A percentile compares a stretch with the other conserved stretches of the same genome.
Evolutionary conservation across 2,329 filamentous ascomycete genomes (phyloP).

Genomic region (Paraconiothyrium sp.): DNA sequence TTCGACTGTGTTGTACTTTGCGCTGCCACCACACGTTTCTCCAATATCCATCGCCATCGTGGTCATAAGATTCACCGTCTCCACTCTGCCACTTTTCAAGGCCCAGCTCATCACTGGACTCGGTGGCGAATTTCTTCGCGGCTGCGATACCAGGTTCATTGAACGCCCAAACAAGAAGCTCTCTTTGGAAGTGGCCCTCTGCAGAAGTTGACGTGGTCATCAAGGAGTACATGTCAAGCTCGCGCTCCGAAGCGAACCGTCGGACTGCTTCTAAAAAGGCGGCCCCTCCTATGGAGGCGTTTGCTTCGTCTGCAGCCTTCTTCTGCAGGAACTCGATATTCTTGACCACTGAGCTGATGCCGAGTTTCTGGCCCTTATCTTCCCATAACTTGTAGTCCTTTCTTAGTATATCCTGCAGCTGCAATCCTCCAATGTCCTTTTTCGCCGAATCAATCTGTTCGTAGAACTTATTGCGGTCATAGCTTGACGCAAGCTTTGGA

Average conservation of each 20-base stretch:
- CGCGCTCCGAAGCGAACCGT: constrained; percentile 64
- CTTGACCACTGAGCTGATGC: constrained; percentile 73
- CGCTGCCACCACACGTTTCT: constrained; percentile 73
- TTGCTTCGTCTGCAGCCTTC: constrained; percentile 59
- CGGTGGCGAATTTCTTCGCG: constrained; percentile 64
- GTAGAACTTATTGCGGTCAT: constrained; percentile 67
- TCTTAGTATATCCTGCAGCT: constrained; percentile 72
- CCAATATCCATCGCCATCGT: constrained; percentile 53
- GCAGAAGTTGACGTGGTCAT: constrained; percentile 72
- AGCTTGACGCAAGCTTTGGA: constrained; percentile 51
- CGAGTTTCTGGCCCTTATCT: constrained; percentile 63
- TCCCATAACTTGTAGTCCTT: constrained; percentile 89
- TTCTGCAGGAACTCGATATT: constrained; percentile 67
- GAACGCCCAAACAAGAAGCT: constrained; percentile 74
- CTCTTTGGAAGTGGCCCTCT: constrained; percentile 67
- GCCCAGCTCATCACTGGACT: constrained; percentile 60
- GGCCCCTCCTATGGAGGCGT: constrained; percentile 33
- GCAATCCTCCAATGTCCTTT: constrained; percentile 69
- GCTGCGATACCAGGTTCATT: constrained; percentile 60
- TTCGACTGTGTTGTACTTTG: constrained; percentile 67
- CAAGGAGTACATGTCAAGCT: constrained; percentile 70
- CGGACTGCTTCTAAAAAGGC: constrained; percentile 61
- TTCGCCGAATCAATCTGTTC: constrained; percentile 70
- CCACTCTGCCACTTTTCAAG: constrained; percentile 64
- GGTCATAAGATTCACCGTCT: constrained; percentile 53